Base-by-base conservation (phyloP, 306 rosid species). In the Inga laurina region DNA sequence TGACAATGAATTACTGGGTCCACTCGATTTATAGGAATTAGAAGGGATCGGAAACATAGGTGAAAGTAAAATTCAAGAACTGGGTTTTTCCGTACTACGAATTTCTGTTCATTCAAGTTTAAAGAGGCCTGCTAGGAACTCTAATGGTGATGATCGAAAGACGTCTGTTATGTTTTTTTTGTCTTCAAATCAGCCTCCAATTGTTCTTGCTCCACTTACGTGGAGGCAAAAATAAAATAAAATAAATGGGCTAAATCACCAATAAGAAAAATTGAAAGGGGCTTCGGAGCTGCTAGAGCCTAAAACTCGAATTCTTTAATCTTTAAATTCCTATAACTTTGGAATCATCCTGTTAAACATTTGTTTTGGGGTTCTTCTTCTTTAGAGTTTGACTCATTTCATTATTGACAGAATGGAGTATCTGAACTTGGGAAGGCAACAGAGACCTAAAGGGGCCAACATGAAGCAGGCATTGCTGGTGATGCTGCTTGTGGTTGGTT, bases 371-470 rank as follows among this genome's bases (percentile, higher is more conserved):
- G 37, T 79, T 44, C 32, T 56, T 39, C 41, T 72, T 72, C 3
- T 37, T 5, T 27, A 27, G 41, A 44, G 76, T 45, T 72, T 46
- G 57, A 71, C 32, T 43, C 22, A 43, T 71, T n/a, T 22, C 37
- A 43, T 44, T 44, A 43, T 44, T 22, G 37, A 61, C 86, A 85
- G 88, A 72, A 88, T 88, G 91, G 88, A 80, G 62, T 34, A 85
- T 82, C 91, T 81, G 65, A 85, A 69, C 57, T 83, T 75, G 65
- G 83, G 89, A 65, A 86, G 87, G 79, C 68, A 41, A 52, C 89
- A 85, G 86, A 88, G 81, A 77, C 72, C 89, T 30, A 88, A 83
- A 85, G 87, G 88, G 81, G 69, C 64, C 24, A 86, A 69, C 77
- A 76, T 81, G 57, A 88, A 83, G 72, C 89, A 69, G 74, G 79